These are phyloP conservation scores for Alternaria sp. DNA, from an alignment of 2,329 filamentous ascomycete species.

Conservation along the genomic window DNA sequence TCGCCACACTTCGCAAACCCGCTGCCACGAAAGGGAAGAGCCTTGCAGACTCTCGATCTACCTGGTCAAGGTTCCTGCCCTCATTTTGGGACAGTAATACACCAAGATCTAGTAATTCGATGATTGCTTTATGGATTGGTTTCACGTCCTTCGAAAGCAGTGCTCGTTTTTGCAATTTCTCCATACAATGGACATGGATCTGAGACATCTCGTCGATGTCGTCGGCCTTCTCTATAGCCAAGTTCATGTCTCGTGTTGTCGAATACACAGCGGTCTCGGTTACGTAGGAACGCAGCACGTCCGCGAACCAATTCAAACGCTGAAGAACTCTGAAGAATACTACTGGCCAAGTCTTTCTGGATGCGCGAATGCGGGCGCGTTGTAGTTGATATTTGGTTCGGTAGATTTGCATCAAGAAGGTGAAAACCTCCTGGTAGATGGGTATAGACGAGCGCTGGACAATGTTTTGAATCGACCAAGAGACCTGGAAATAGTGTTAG, in stretches of 20 bases:
- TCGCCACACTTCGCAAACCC: constrained; percentile 76
- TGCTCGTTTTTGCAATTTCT: constrained; percentile 70
- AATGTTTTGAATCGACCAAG: constrained; percentile 74
- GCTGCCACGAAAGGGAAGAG: constrained; percentile 74
- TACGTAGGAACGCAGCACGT: constrained; percentile 77
- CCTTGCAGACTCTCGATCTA: constrained; percentile 70
- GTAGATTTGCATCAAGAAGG: constrained; percentile 78
- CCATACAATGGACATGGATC: constrained; percentile 71
- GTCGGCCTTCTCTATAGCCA: constrained; percentile 65
- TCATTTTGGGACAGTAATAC: constrained; percentile 70
- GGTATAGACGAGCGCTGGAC: constrained; percentile 70
- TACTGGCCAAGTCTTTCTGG: neutral
- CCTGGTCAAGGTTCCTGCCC: constrained; percentile 53
- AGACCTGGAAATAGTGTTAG: constrained; percentile 37
- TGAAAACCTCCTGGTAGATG: constrained; percentile 76
- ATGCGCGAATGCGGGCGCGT: constrained; percentile 49
- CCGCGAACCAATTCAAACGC: constrained; percentile 79
- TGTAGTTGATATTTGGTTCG: constrained; percentile 74
- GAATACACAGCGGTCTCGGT: constrained; percentile 75
- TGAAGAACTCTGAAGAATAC: constrained; percentile 66
- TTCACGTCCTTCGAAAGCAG: constrained; percentile 73
- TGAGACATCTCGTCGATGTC: constrained; percentile 84
- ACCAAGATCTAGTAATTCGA: constrained; percentile 79
- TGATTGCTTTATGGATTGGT: constrained; percentile 74
- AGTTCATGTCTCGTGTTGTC: constrained; percentile 64